Base-by-base conservation (phyloP, 805 yeast species). In the Starmerella ratchasimensis region DNA sequence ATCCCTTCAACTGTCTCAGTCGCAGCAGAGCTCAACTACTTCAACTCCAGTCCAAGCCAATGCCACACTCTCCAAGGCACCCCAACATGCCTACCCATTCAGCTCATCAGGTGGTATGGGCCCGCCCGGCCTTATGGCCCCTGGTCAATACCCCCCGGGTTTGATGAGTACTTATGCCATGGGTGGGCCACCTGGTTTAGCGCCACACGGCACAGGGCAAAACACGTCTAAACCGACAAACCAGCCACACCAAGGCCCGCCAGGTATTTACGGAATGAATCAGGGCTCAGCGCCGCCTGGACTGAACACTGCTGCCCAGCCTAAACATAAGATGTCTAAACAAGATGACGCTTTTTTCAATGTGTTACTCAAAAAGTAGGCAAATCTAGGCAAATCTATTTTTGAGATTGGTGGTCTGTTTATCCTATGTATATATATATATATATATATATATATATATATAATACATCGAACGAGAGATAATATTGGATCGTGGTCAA, bases 141-240 rank as follows among this genome's bases (percentile, higher is more conserved):
- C 24, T 8, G 24, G 25, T 13, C 10, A 11, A 20, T 11, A 11
- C 20, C 33, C 33, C 14, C 33, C 22, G n/a, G 24, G 22, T 10
- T 10, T 19, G 24, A 15, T 30, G 11, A 11, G 15, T 19, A 11
- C 24, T 13, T 7, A 13, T 6, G 14, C 21, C 6, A 7, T 8
- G 14, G 7, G n/a, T 20, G n/a, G 14, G 33, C 31, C 7, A 28
- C 11, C 11, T 7, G 26, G 20, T n/a, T 11, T 30, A 20, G 18
- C 19, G 8, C 34, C 34, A 7, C 33, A 23, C 24, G 33, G 33
- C n/a, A n/a, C n/a, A n/a, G n/a, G n/a, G n/a, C n/a, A n/a, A n/a
- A n/a, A 30, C 22, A 10, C 22, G 24, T 30, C 6, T 20, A 23
- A 6, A 23, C 22, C 21, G n/a, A 7, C 7, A 20, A 6, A 30